Evolutionary conservation across 2,329 filamentous ascomycete species (phyloP).

Genomic region (Emericellopsis atlantica): DNA sequence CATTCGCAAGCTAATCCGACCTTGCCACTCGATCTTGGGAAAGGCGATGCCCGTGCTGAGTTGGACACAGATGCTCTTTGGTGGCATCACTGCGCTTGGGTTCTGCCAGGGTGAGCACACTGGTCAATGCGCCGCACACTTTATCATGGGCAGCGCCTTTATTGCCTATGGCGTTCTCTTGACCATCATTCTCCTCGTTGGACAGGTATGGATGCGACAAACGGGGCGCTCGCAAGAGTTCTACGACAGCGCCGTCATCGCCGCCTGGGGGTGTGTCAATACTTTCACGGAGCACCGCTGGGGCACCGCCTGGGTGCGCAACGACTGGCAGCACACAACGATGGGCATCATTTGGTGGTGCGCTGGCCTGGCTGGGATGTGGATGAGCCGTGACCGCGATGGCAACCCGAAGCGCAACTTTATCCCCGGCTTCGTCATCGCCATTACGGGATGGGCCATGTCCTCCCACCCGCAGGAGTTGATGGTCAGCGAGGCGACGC

Average conservation of each 20-base stretch:
- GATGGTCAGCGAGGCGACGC: constrained; percentile 75
- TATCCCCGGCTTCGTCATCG: constrained; percentile 79
- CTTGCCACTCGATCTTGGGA: constrained; percentile 68
- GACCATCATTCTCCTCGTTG: constrained; percentile 75
- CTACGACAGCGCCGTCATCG: constrained; percentile 84
- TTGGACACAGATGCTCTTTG: constrained; percentile 94
- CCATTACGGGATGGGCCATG: constrained; percentile 94
- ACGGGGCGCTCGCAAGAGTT: constrained; percentile 90
- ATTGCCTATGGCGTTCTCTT: constrained; percentile 86
- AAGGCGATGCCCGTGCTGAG: constrained; percentile 76
- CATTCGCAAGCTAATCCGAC: constrained; percentile 60
- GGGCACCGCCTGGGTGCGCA: constrained; percentile 79
- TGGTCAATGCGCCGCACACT: constrained; percentile 89
- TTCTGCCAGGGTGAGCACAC: constrained; percentile 88
- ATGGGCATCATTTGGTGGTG: constrained; percentile 99
- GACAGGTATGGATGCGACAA: constrained; percentile 73
- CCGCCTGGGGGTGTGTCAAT: constrained; percentile 92
- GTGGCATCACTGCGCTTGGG: constrained; percentile 80
- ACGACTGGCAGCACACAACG: constrained; percentile 95
- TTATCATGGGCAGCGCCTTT: constrained; percentile 97
- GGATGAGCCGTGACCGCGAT: constrained; percentile 75
- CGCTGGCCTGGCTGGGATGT: constrained; percentile 80
- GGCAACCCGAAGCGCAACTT: constrained; percentile 86
- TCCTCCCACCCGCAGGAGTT: constrained; percentile 78
- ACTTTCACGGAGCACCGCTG: constrained; percentile 97